Percentiles rank a stretch among this genome's conserved stretches.
Evolutionary conservation across 2,329 filamentous ascomycete genomes (phyloP).

Genomic region (Colletotrichum gloeosporioides): DNA sequence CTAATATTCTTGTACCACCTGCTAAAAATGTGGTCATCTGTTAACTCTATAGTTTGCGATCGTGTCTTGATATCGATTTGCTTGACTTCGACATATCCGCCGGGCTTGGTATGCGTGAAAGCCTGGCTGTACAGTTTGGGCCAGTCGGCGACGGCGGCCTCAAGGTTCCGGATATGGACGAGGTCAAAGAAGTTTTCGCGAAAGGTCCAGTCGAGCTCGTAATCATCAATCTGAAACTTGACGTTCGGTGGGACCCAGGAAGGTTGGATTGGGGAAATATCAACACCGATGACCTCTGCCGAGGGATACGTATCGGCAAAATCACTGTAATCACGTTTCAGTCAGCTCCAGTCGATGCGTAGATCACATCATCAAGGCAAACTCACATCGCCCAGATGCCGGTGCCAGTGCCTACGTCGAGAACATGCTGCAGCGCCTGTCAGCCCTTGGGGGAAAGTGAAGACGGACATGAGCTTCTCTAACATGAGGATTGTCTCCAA

Average conservation of each 20-base stretch:
- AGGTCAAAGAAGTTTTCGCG: conserved; percentile 57
- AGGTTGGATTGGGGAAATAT: conserved; percentile 62
- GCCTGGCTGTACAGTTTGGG: conserved; percentile 52
- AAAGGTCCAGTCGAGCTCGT: conserved; percentile 55
- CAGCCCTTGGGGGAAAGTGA: conserved; percentile 24
- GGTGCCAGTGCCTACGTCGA: background rate
- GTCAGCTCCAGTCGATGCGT: too few species aligned
- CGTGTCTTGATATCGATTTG: conserved; percentile 17
- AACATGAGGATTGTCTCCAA: background rate
- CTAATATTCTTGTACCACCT: conserved; percentile 27
- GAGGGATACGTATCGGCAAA: conserved; percentile 46
- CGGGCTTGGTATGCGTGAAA: conserved; percentile 51
- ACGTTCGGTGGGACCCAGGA: conserved; percentile 63
- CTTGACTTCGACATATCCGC: conserved; percentile 38
- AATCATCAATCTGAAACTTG: conserved; percentile 68
- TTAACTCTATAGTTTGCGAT: background rate
- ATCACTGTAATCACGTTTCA: conserved; percentile 43
- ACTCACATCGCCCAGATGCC: background rate
- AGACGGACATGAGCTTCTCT: background rate
- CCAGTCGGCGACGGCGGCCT: conserved; percentile 60
- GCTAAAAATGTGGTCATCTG: conserved; percentile 29
- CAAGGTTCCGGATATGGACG: conserved; percentile 61
- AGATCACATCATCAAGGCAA: background rate
- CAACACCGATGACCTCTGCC: conserved; percentile 52
- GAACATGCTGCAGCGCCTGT: background rate